A percentile compares a stretch with the other conserved stretches of the same genome.
phyloP scores from a whole-genome alignment of 176 grass and related monocot species.

The Melocanna baccifera region DNA sequence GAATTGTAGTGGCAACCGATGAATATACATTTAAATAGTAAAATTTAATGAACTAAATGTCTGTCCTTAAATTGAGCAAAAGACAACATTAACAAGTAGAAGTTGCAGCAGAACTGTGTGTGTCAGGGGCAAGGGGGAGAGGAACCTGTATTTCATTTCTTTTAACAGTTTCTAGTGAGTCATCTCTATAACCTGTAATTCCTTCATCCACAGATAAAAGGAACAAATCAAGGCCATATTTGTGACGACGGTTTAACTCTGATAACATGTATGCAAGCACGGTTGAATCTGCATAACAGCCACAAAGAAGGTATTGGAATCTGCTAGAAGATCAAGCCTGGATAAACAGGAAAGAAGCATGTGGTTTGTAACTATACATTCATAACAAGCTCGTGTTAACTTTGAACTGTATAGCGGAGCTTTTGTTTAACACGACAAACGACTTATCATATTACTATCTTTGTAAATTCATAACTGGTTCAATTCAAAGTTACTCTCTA shows the following conservation, averaged over 20 bases:
- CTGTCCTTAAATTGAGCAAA: background rate
- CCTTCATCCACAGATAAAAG: constrained; percentile 94
- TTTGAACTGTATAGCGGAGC: background rate
- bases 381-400: background rate
- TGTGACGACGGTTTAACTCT: constrained; percentile 68
- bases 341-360: constrained; percentile 26
- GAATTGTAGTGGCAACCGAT: background rate
- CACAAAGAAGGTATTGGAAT: constrained; percentile 3
- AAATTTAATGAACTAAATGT: background rate
- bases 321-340: background rate
- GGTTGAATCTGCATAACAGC: constrained; percentile 80
- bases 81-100: background rate
- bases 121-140: background rate
- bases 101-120: constrained; percentile 10
- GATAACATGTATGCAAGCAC: constrained; percentile 89
- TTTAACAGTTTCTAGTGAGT: constrained; percentile 97
- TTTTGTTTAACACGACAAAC: background rate
- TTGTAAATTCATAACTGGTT: background rate
- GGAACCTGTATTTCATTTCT: constrained; percentile 93
- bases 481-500: background rate
- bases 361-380: background rate
- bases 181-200: constrained; percentile 94
- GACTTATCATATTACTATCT: background rate
- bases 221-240: constrained; percentile 88
- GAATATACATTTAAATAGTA: constrained; percentile 12